Evolutionary conservation across 495 filamentous ascomycete species (phyloP).

Genomic region (Polyplosphaeria fusca): DNA sequence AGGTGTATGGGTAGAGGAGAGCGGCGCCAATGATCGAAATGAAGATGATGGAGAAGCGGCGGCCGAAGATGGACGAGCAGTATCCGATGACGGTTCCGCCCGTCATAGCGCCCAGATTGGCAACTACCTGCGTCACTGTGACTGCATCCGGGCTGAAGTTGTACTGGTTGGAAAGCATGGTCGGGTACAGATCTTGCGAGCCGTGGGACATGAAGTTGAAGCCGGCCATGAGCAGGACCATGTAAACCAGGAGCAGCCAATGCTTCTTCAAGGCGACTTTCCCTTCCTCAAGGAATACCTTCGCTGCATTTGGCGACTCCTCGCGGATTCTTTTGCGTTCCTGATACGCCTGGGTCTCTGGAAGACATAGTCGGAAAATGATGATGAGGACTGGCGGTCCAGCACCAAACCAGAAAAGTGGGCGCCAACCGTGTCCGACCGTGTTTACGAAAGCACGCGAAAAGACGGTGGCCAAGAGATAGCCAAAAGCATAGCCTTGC

Average conservation of each 20-base stretch:
- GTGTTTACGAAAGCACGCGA: slow-evolving; percentile 48
- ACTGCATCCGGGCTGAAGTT: slow-evolving; percentile 66
- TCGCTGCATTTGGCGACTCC: slow-evolving; percentile 47
- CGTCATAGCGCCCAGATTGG: slow-evolving; percentile 75
- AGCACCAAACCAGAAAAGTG: slow-evolving; percentile 80
- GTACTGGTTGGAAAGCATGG: slow-evolving; percentile 76
- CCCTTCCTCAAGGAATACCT: slow-evolving; percentile 70
- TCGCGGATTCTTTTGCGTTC: slow-evolving; percentile 61
- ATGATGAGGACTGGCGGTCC: slow-evolving; percentile 79
- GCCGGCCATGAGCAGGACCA: slow-evolving; percentile 82
- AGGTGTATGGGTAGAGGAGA: slow-evolving; percentile 78
- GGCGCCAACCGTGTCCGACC: slow-evolving; percentile 33
- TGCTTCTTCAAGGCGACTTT: slow-evolving; percentile 72
- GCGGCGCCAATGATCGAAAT: slow-evolving; percentile 75
- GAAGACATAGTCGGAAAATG: slow-evolving; percentile 68
- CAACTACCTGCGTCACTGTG: slow-evolving; percentile 80
- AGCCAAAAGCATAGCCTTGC: slow-evolving; percentile 87
- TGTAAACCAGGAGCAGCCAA: slow-evolving; percentile 74
- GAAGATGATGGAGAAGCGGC: slow-evolving; percentile 74
- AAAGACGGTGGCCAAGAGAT: slow-evolving; percentile 76
- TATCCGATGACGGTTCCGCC: slow-evolving; percentile 79
- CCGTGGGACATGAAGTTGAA: slow-evolving; percentile 96
- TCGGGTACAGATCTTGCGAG: slow-evolving; percentile 88
- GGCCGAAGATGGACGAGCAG: slow-evolving; percentile 75
- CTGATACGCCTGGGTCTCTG: slow-evolving; percentile 68